Conservation (phyloP, 768 basidiomycete genomes). For the Bullera alba region DNA sequence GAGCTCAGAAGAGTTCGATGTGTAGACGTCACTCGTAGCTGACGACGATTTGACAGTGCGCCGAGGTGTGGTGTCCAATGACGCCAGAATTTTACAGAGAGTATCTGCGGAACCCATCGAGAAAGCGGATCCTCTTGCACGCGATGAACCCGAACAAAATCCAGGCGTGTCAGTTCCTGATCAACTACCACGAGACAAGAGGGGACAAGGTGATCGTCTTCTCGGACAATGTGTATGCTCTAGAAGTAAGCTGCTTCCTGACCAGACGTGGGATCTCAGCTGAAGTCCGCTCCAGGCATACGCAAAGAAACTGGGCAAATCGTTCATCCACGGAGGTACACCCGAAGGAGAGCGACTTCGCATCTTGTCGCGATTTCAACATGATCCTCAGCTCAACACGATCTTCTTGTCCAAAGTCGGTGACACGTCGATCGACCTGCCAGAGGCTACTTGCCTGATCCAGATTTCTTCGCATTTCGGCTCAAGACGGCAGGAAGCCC, state of each 20-base stretch:
- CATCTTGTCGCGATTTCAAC: slow-evolving; percentile 90
- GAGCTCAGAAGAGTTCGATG: slow-evolving; percentile 34
- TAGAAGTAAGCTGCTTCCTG: slow-evolving; percentile 60
- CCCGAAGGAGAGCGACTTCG: slow-evolving; percentile 93
- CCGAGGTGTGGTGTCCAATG: slow-evolving; percentile 99
- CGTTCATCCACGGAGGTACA: slow-evolving; percentile 92
- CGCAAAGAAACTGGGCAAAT: slow-evolving; percentile 84
- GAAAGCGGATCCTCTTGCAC: slow-evolving; percentile 91
- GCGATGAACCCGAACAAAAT: slow-evolving; percentile 99
- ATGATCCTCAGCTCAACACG: slow-evolving; percentile 89
- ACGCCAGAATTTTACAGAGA: slow-evolving; percentile 98
- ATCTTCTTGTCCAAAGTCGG: slow-evolving; percentile 97
- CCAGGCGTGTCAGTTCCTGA: slow-evolving; percentile 96
- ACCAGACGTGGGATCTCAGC: background rate
- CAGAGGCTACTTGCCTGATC: slow-evolving; percentile 97
- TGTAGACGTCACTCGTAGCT: too few species aligned
- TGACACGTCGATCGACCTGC: slow-evolving; percentile 96
- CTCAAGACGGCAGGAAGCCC: slow-evolving; percentile 94
- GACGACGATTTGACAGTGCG: slow-evolving; percentile 58
- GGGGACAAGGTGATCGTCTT: slow-evolving; percentile 99
- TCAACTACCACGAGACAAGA: slow-evolving; percentile 93
- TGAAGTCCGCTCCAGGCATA: slow-evolving; percentile 54
- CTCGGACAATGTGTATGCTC: slow-evolving; percentile 93
- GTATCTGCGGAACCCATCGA: slow-evolving; percentile 74
- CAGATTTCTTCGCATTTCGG: slow-evolving; percentile 99